A percentile compares a stretch with the other conserved stretches of the same genome.
phyloP scores from a whole-genome alignment of 2,329 filamentous ascomycete species.

The Sporothrix mexicana region DNA sequence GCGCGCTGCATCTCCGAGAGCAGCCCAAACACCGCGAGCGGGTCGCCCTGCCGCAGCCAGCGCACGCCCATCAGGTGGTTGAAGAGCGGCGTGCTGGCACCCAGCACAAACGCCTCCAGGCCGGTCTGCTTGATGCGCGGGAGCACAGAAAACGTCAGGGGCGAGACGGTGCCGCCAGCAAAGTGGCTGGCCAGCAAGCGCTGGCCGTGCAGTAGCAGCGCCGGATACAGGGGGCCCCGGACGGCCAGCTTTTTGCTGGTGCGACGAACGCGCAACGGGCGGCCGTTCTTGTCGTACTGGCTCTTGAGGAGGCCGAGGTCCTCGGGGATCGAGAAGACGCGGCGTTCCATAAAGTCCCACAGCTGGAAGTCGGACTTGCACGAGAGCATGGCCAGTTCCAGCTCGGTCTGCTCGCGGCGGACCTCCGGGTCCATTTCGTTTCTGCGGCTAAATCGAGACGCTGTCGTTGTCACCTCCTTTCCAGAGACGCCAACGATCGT shows the following conservation, averaged over 20 bases:
- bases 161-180: constrained; percentile 55
- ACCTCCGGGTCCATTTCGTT: background rate
- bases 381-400: constrained; percentile 59
- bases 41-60: constrained; percentile 67
- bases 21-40: constrained; percentile 58
- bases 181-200: constrained; percentile 64
- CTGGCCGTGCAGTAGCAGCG: constrained; percentile 63
- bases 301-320: constrained; percentile 52
- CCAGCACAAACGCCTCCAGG: constrained; percentile 72
- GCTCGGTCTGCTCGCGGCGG: constrained; percentile 27
- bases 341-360: constrained; percentile 69
- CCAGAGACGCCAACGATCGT: too few relatives aligned
- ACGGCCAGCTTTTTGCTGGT: constrained; percentile 50
- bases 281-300: too few relatives aligned
- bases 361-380: constrained; percentile 67
- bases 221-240: constrained; percentile 69
- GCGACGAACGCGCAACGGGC: too few relatives aligned
- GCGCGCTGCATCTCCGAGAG: constrained; percentile 70
- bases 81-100: constrained; percentile 72
- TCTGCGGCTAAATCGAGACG: too few relatives aligned
- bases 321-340: constrained; percentile 68
- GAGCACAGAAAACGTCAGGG: constrained; percentile 64
- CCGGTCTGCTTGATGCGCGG: constrained; percentile 72
- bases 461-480: background rate
- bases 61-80: constrained; percentile 67